phyloP scores from a whole-genome alignment of 306 rosid species.

The Medicago lupulina region DNA sequence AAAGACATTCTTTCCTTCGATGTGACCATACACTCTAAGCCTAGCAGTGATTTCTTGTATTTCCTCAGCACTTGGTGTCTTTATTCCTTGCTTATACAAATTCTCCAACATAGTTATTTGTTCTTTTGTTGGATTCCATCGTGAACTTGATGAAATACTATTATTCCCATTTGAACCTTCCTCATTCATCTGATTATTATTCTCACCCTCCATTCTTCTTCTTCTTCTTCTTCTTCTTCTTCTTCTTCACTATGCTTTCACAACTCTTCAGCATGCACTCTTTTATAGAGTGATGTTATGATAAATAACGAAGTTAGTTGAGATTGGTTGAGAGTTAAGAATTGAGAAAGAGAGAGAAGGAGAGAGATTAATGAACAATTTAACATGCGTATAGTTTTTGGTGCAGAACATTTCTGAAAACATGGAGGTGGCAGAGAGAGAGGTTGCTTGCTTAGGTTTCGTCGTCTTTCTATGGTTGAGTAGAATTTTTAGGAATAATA shows the following conservation, averaged over 20 bases:
- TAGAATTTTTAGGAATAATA: conserved; percentile 34
- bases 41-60: conserved; percentile 76
- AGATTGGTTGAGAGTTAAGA: conserved; percentile 31
- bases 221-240: background rate
- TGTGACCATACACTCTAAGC: conserved; percentile 72
- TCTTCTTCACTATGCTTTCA: background rate
- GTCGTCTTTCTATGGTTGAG: conserved; percentile 34
- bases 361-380: conserved; percentile 43
- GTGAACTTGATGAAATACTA: conserved; percentile 41
- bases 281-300: conserved; percentile 52
- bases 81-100: conserved; percentile 78
- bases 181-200: conserved; percentile 2
- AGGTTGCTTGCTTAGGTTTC: conserved; percentile 42
- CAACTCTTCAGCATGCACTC: background rate
- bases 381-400: conserved; percentile 97
- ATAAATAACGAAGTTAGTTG: conserved; percentile 18
- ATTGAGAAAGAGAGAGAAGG: conserved; percentile 50
- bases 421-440: conserved; percentile 69
- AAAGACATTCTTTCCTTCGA: conserved; percentile 94
- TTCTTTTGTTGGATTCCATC: conserved; percentile 97
- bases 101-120: conserved; percentile 77
- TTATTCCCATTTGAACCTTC: conserved; percentile 26
- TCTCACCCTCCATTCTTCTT: conserved; percentile 18
- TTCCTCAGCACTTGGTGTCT: conserved; percentile 84
- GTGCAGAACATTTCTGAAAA: conserved; percentile 91